phyloP scores from a whole-genome alignment of 208 protist genomes.

The Leishmania arabica region DNA sequence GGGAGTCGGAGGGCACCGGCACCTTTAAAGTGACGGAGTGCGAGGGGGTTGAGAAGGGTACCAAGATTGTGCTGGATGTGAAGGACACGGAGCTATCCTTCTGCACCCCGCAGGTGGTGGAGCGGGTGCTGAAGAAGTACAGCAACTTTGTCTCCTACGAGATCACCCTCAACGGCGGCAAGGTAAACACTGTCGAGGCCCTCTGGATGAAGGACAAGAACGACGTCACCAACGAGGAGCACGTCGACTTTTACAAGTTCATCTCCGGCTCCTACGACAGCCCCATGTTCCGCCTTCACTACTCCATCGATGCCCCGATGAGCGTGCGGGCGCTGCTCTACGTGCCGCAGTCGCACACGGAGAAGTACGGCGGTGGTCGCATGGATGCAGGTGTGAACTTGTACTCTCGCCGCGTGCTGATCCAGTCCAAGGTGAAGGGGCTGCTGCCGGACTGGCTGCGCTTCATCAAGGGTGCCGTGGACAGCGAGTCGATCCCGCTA shows the following conservation, averaged over 20 bases:
- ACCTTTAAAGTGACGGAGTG: slow-evolving; percentile 94
- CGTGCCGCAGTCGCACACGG: slow-evolving; percentile 95
- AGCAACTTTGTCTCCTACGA: slow-evolving; percentile 97
- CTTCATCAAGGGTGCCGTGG: slow-evolving; percentile 97
- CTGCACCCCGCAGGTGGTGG: slow-evolving; percentile 91
- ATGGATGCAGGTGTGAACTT: slow-evolving; percentile 96
- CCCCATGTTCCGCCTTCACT: slow-evolving; percentile 95
- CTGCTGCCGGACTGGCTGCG: slow-evolving; percentile 98
- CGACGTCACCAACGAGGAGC: slow-evolving; percentile 93
- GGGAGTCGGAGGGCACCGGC: slow-evolving; percentile 94
- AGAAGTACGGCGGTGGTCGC: slow-evolving; percentile 96
- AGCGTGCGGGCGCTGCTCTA: slow-evolving; percentile 95
- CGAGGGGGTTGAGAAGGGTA: slow-evolving; percentile 95
- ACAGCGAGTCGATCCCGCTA: slow-evolving; percentile 97
- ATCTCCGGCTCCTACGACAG: slow-evolving; percentile 94
- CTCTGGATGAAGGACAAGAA: slow-evolving; percentile 97
- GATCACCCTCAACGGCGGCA: slow-evolving; percentile 94
- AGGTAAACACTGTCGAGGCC: slow-evolving; percentile 96
- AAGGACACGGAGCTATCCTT: slow-evolving; percentile 95
- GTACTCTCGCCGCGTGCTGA: slow-evolving; percentile 96
- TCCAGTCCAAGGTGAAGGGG: slow-evolving; percentile 94
- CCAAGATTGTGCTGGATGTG: slow-evolving; percentile 97
- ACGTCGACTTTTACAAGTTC: slow-evolving; percentile 98
- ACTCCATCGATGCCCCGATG: slow-evolving; percentile 96
- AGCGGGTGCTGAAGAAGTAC: slow-evolving; percentile 97